These are phyloP conservation scores for Fusarium oligoseptatum DNA, from an alignment of 2,329 filamentous ascomycete species.

Conservation along the genomic window DNA sequence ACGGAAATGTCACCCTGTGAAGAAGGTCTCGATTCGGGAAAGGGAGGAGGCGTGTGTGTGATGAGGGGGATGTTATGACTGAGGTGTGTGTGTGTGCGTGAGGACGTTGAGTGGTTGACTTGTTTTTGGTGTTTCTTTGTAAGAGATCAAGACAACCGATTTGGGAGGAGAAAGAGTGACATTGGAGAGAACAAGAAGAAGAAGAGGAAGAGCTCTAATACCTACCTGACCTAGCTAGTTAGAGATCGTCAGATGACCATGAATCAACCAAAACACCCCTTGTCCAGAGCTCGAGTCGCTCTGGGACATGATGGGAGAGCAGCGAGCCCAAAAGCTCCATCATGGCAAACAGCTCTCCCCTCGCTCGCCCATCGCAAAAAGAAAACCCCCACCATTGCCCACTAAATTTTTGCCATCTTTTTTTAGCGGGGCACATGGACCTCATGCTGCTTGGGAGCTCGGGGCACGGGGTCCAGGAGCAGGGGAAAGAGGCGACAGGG, in stretches of 20 bases:
- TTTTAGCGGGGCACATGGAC: constrained; percentile 31
- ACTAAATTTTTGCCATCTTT: constrained; percentile 19
- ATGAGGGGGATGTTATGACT: background rate
- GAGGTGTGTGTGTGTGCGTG: constrained; percentile 3
- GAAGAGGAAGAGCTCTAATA: constrained; percentile 1
- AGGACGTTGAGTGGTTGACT: constrained; percentile 5
- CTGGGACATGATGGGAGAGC: constrained; percentile 29
- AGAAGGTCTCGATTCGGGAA: constrained; percentile 33
- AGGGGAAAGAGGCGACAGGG: constrained; percentile 20
- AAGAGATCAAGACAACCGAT: constrained; percentile 7
- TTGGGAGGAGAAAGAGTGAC: constrained; percentile 12
- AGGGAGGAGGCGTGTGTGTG: constrained; percentile 33
- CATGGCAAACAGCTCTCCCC: constrained; percentile 27
- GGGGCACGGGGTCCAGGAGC: constrained; percentile 20
- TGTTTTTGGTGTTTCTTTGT: background rate
- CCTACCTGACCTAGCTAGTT: constrained; percentile 12
- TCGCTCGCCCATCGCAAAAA: constrained; percentile 19
- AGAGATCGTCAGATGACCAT: constrained; percentile 21
- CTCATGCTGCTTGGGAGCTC: too few relatives aligned
- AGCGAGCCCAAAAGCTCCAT: constrained; percentile 28
- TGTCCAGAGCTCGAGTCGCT: constrained; percentile 23
- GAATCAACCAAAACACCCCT: constrained; percentile 25
- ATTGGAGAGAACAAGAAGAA: constrained; percentile 3
- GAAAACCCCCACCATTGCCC: constrained; percentile 38
- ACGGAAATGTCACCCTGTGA: constrained; percentile 39